A percentile compares a stretch with the other conserved stretches of the same genome.
phyloP scores from a whole-genome alignment of 345 rosid species.

The Rhodamnia rubescens region DNA sequence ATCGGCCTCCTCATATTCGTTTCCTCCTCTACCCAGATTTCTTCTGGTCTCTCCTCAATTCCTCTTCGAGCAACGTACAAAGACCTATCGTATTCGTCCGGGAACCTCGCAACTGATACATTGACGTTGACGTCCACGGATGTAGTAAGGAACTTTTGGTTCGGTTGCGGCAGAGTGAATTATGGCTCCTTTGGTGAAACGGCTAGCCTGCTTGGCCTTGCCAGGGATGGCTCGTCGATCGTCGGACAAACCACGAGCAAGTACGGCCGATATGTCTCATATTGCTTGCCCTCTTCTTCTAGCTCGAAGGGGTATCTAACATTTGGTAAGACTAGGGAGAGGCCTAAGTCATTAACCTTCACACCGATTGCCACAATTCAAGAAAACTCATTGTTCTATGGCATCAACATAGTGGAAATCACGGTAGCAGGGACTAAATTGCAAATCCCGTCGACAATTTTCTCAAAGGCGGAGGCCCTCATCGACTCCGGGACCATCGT shows the following conservation, averaged over 20 bases:
- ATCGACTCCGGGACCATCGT: slow-evolving; percentile 82
- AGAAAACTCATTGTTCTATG: not conserved
- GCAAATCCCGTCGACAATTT: not conserved
- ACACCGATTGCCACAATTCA: not conserved
- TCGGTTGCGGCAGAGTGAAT: not conserved
- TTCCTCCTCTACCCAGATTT: too few relatives aligned
- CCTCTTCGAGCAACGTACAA: not conserved
- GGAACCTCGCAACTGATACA: not conserved
- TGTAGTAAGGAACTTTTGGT: not conserved
- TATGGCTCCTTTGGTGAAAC: not conserved
- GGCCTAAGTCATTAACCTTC: not conserved
- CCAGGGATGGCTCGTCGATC: not conserved
- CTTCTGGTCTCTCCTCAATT: too few relatives aligned
- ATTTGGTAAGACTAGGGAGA: not conserved
- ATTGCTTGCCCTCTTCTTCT: not conserved
- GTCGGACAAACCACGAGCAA: not conserved
- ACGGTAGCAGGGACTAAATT: not conserved
- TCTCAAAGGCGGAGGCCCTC: slow-evolving; percentile 6
- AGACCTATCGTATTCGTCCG: not conserved
- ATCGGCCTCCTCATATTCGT: too few relatives aligned
- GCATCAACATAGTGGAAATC: not conserved
- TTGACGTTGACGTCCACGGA: not conserved
- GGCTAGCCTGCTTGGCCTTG: not conserved
- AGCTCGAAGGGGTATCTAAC: not conserved
- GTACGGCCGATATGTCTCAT: not conserved